phyloP scores from a whole-genome alignment of 495 filamentous ascomycete genomes.

The Staphylotrichum longicolle region DNA sequence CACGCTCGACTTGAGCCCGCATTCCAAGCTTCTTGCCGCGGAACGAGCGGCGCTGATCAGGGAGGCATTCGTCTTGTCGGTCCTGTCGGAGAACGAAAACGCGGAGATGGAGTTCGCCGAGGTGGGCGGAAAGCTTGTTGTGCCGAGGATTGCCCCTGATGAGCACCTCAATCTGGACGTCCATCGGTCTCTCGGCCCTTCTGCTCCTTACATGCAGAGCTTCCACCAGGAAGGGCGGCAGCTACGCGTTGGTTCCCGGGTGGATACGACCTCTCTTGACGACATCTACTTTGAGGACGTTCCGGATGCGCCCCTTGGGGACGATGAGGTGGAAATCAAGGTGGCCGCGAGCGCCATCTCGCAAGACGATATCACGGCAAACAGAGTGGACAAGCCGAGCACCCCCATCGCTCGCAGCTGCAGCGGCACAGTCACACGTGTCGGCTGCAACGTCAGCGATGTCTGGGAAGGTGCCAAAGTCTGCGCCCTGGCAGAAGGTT shows the following conservation, averaged over 20 bases:
- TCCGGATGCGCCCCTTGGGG: conserved; percentile 20
- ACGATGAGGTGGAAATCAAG: conserved; percentile 44
- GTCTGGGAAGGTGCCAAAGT: conserved; percentile 45
- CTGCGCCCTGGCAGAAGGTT: conserved; percentile 30
- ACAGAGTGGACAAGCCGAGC: conserved; percentile 36
- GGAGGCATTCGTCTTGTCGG: conserved; percentile 32
- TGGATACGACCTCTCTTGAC: neutral
- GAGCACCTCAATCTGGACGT: conserved; percentile 39
- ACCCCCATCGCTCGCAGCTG: conserved; percentile 35
- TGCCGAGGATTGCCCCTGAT: conserved; percentile 42
- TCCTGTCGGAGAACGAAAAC: conserved; percentile 24
- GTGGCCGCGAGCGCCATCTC: conserved; percentile 35
- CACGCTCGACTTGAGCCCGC: conserved; percentile 38
- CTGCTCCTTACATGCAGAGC: conserved; percentile 36
- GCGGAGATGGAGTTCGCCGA: conserved; percentile 43
- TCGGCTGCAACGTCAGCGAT: conserved; percentile 39
- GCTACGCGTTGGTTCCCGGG: conserved; percentile 24
- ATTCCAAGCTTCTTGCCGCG: conserved; percentile 27
- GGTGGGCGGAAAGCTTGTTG: conserved; percentile 34
- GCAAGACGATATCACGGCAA: conserved; percentile 40
- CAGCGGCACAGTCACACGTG: conserved; percentile 41
- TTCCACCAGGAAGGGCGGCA: conserved; percentile 32
- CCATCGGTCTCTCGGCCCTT: conserved; percentile 34
- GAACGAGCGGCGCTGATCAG: conserved; percentile 32
- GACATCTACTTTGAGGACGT: conserved; percentile 37